phyloP scores from a whole-genome alignment of 148 eudicot species.

The Camellia granthamiana region DNA sequence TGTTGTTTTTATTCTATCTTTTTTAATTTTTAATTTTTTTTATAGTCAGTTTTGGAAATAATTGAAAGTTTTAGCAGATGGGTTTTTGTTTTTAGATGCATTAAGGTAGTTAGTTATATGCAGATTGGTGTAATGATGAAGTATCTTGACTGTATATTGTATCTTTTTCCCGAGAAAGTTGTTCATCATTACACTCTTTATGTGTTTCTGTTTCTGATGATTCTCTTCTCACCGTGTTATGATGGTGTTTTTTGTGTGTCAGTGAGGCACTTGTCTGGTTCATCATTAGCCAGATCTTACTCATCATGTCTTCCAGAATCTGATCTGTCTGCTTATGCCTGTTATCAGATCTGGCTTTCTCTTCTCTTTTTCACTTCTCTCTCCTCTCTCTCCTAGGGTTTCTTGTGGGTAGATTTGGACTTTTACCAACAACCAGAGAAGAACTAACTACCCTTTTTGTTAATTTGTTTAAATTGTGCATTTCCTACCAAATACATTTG shows the following conservation, averaged over 20 bases:
- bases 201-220: neutral
- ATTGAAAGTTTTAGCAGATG: neutral
- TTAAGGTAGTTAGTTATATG: slow-evolving; percentile 11
- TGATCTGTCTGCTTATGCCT: neutral
- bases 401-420: neutral
- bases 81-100: neutral
- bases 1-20: too few relatives aligned
- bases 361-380: neutral
- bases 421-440: neutral
- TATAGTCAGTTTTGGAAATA: neutral
- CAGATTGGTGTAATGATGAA: slow-evolving; percentile 69
- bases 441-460: neutral
- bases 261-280: slow-evolving; percentile 13
- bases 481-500: too few relatives aligned
- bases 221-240: neutral
- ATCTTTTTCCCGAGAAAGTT: slow-evolving; percentile 13
- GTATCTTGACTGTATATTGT: slow-evolving; percentile 22
- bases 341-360: slow-evolving; percentile 13
- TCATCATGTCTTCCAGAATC: slow-evolving; percentile 8
- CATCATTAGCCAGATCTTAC: slow-evolving; percentile 12
- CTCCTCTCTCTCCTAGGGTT: neutral
- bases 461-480: too few relatives aligned
- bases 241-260: slow-evolving; percentile 14
- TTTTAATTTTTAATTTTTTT: neutral
- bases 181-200: slow-evolving; percentile 19